phyloP scores from a whole-genome alignment of 805 yeast species.

The Metschnikowia kunwiensis region DNA sequence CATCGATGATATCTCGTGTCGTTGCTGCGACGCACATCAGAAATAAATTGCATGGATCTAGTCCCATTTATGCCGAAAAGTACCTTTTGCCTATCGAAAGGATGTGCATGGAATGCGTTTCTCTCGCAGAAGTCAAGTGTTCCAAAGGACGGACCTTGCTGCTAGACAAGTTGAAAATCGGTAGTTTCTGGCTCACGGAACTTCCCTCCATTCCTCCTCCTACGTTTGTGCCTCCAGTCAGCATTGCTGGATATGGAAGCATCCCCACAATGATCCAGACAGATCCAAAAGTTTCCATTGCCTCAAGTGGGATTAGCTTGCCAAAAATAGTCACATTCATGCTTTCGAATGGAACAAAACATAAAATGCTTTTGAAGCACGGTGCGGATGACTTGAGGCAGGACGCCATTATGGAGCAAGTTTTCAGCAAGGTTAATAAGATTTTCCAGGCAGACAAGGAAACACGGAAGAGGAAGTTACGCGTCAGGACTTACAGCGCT shows the following conservation, averaged over 20 bases:
- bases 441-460: conserved; percentile 55
- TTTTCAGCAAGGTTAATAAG: conserved; percentile 78
- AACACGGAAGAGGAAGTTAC: conserved; percentile 54
- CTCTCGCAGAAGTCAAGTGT: conserved; percentile 48
- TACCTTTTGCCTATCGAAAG: conserved; percentile 45
- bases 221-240: conserved; percentile 46
- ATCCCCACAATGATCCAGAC: conserved; percentile 49
- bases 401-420: conserved; percentile 97
- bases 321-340: conserved; percentile 72
- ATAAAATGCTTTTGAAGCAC: conserved; percentile 69
- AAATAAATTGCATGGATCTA: conserved; percentile 31
- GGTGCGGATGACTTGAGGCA: conserved; percentile 92
- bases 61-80: conserved; percentile 21
- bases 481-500: conserved; percentile 81
- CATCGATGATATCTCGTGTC: conserved; percentile 47
- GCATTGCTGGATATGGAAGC: conserved; percentile 40
- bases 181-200: conserved; percentile 46
- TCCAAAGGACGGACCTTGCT: conserved; percentile 31
- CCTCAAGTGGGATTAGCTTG: conserved; percentile 78
- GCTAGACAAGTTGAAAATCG: conserved; percentile 37
- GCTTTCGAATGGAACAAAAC: conserved; percentile 56
- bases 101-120: conserved; percentile 50
- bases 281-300: conserved; percentile 50
- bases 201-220: conserved; percentile 68
- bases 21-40: conserved; percentile 48